These are phyloP conservation scores for Pyrenophora teres DNA, from an alignment of 2,329 filamentous ascomycete genomes.

Conservation along the genomic window DNA sequence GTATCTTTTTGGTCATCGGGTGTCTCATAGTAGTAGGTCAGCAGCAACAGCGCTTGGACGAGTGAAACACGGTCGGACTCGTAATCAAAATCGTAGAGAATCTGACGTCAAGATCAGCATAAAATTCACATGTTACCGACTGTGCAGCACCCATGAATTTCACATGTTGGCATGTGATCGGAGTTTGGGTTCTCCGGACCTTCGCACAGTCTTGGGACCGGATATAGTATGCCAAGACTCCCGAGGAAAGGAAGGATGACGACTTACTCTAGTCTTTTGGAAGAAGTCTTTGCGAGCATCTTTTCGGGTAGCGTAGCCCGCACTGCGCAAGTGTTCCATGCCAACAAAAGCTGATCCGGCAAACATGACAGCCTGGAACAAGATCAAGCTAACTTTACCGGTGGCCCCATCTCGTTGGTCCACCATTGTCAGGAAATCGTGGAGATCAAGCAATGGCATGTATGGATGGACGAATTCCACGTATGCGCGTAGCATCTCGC, in stretches of 20 bases:
- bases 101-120: constrained; percentile 51
- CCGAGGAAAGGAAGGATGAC: constrained; percentile 10
- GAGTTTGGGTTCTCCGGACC: constrained; percentile 11
- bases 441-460: constrained; percentile 81
- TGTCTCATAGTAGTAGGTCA: constrained; percentile 98
- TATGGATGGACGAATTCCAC: constrained; percentile 91
- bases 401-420: constrained; percentile 69
- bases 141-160: background rate
- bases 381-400: constrained; percentile 77
- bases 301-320: constrained; percentile 78
- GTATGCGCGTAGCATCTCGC: constrained; percentile 80
- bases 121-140: background rate
- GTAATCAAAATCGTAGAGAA: constrained; percentile 94
- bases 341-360: constrained; percentile 87
- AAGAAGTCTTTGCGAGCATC: constrained; percentile 87
- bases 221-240: constrained; percentile 1
- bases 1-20: constrained; percentile 97
- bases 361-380: constrained; percentile 97
- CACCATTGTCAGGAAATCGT: constrained; percentile 65
- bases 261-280: constrained; percentile 77
- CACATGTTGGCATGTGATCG: constrained; percentile 19
- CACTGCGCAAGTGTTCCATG: constrained; percentile 73
- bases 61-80: constrained; percentile 87
- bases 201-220: too few relatives aligned
- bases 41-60: constrained; percentile 84